phyloP scores from a whole-genome alignment of 2,329 filamentous ascomycete genomes.

The Exophiala calicioides region DNA sequence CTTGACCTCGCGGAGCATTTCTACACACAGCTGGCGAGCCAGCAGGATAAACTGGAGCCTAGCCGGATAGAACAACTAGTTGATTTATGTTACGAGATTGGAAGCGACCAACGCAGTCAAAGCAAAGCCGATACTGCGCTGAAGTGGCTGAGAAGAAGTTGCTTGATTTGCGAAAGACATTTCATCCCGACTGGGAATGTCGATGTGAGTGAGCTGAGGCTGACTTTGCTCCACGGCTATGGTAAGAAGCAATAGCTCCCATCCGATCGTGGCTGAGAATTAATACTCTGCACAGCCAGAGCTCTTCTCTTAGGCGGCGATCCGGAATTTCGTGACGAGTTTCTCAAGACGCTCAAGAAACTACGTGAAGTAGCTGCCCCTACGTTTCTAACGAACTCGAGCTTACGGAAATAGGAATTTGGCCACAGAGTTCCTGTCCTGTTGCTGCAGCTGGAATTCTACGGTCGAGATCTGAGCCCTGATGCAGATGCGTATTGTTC shows the following conservation, averaged over 20 bases:
- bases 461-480: slow-evolving; percentile 44
- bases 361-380: slow-evolving; percentile 12
- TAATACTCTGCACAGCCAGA: slow-evolving; percentile 30
- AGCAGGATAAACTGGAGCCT: slow-evolving; percentile 46
- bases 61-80: slow-evolving; percentile 61
- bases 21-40: slow-evolving; percentile 60
- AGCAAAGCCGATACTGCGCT: slow-evolving; percentile 58
- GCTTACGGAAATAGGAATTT: slow-evolving; percentile 46
- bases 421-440: slow-evolving; percentile 66
- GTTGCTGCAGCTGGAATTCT: slow-evolving; percentile 67
- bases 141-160: slow-evolving; percentile 73
- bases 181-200: slow-evolving; percentile 58
- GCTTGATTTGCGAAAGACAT: slow-evolving; percentile 58
- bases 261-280: not conserved
- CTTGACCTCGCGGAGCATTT: slow-evolving; percentile 78
- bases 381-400: slow-evolving; percentile 22
- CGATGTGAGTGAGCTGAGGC: slow-evolving; percentile 63
- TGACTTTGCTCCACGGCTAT: slow-evolving; percentile 66
- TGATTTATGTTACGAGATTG: slow-evolving; percentile 72
- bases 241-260: slow-evolving; percentile 44
- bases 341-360: slow-evolving; percentile 1
- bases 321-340: slow-evolving; percentile 3
- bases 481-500: slow-evolving; percentile 44
- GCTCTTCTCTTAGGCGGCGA: slow-evolving; percentile 22
- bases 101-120: slow-evolving; percentile 58